Conservation (phyloP, 495 filamentous ascomycete species). For the Amphirosellinia nigrospora region DNA sequence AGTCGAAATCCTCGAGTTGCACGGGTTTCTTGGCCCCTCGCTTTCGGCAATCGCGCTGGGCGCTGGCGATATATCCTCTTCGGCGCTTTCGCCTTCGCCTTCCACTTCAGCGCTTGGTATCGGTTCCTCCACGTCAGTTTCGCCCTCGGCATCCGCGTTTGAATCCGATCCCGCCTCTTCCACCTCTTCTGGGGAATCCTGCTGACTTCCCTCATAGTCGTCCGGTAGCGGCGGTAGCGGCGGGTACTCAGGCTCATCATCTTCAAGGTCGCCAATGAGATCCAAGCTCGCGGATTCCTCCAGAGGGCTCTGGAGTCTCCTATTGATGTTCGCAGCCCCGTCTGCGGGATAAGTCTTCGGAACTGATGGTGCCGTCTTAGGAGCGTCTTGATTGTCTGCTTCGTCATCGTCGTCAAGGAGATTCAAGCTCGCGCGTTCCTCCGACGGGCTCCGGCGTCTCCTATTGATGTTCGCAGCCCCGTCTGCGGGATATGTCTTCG, state of each 20-base stretch:
- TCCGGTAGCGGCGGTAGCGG: background rate
- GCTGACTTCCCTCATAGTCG: background rate
- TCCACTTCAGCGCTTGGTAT: background rate
- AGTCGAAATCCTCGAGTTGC: background rate
- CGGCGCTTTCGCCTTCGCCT: background rate
- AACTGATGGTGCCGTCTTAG: background rate
- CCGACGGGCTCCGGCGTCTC: background rate
- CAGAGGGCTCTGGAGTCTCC: background rate
- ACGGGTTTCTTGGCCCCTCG: background rate
- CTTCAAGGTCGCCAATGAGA: background rate
- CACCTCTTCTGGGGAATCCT: background rate
- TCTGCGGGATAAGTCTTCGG: background rate
- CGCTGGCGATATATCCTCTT: background rate
- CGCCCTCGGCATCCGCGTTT: background rate
- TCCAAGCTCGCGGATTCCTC: background rate
- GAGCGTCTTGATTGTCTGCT: background rate
- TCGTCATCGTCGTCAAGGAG: too few relatives aligned
- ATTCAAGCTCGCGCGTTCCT: too few relatives aligned
- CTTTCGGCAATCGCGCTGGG: too few relatives aligned
- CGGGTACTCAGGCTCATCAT: too few relatives aligned
- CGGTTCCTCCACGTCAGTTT: background rate
- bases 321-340: background rate
- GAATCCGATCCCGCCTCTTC: background rate
- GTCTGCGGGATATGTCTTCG: background rate
- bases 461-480: background rate